These are phyloP conservation scores for Zhuliangozyma parablackwelliae DNA, from an alignment of 1,139 yeast species.

Conservation along the genomic window DNA sequence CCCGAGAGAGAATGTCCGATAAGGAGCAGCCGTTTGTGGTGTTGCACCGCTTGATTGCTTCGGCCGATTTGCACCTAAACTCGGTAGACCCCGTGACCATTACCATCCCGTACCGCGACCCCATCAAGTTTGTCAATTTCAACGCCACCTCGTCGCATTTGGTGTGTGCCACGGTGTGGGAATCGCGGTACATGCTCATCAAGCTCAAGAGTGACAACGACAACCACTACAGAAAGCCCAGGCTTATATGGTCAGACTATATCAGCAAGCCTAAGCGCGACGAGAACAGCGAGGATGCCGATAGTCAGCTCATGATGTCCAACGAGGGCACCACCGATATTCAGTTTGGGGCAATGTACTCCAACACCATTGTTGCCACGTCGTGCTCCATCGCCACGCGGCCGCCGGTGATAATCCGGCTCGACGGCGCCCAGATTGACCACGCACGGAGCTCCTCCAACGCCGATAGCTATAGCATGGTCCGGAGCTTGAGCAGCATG, in stretches of 20 bases:
- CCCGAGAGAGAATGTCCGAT: slow-evolving; percentile 64
- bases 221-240: slow-evolving; percentile 46
- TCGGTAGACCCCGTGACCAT: slow-evolving; percentile 61
- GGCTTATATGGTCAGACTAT: slow-evolving; percentile 48
- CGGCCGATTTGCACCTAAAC: slow-evolving; percentile 17
- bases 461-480: slow-evolving; percentile 15
- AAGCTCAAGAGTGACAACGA: slow-evolving; percentile 45
- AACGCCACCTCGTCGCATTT: slow-evolving; percentile 67
- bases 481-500: slow-evolving; percentile 16
- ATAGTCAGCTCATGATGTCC: slow-evolving; percentile 48
- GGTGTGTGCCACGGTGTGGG: slow-evolving; percentile 80
- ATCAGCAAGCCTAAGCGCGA: slow-evolving; percentile 15
- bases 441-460: slow-evolving; percentile 8
- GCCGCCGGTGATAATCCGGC: slow-evolving; percentile 33
- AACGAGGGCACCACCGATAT: slow-evolving; percentile 86
- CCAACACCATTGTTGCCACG: slow-evolving; percentile 34
- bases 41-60: slow-evolving; percentile 46
- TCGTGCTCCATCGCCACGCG: slow-evolving; percentile 34
- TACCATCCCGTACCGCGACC: slow-evolving; percentile 82
- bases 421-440: slow-evolving; percentile 36
- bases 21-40: slow-evolving; percentile 79
- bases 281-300: slow-evolving; percentile 16
- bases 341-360: slow-evolving; percentile 44
- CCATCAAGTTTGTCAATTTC: slow-evolving; percentile 68
- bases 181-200: slow-evolving; percentile 73